phyloP scores from a whole-genome alignment of 2,329 filamentous ascomycete genomes.

The Venturia asperata region DNA sequence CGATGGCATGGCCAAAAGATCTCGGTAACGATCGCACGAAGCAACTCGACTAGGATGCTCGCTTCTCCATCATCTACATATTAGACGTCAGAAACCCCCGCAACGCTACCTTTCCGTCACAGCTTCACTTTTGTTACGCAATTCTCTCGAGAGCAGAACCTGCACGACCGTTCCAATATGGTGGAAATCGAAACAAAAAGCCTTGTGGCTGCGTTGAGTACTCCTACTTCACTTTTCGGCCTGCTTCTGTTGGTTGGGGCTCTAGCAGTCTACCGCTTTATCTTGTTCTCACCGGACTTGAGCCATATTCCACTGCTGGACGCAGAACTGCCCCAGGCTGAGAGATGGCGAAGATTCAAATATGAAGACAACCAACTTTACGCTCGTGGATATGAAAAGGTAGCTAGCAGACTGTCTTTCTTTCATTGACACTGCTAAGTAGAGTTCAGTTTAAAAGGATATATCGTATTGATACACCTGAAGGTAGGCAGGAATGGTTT shows the following conservation, averaged over 20 bases:
- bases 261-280: neutral
- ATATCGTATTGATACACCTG: neutral
- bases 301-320: neutral
- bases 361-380: neutral
- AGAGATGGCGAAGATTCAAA: neutral
- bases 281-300: neutral
- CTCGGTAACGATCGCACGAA: too few species aligned
- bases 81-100: too few species aligned
- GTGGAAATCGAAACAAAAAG: constrained; percentile 9
- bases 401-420: neutral
- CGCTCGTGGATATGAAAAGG: neutral
- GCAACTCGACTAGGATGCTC: too few species aligned
- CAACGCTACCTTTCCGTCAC: too few species aligned
- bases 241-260: neutral
- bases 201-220: neutral
- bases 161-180: neutral
- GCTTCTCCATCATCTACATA: too few species aligned
- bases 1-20: too few species aligned
- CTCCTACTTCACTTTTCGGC: neutral
- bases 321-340: neutral
- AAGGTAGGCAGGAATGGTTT: neutral
- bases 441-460: neutral
- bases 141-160: neutral
- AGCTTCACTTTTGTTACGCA: too few species aligned
- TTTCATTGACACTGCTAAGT: neutral